A percentile compares a stretch with the other conserved stretches of the same genome.
Conservation (phyloP, 2,329 filamentous ascomycete species). For the Fusarium citri region DNA sequence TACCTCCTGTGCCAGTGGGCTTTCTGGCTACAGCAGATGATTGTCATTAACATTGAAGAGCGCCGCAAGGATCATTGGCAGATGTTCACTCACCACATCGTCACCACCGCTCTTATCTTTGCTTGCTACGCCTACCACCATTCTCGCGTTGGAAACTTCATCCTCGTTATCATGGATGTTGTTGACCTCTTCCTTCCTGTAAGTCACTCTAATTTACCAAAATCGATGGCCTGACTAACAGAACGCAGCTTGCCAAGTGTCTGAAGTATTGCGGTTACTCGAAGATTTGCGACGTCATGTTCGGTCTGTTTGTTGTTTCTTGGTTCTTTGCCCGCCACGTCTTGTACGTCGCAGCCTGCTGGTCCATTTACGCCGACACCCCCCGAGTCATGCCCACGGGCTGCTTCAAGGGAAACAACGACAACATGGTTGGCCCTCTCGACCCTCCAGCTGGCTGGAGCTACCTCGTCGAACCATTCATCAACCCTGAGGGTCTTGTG, state of each 20-base stretch:
- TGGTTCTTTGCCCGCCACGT: conserved; percentile 90
- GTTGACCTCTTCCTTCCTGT: conserved; percentile 91
- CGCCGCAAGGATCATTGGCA: conserved; percentile 94
- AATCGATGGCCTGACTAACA: conserved; percentile 70
- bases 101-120: conserved; percentile 84
- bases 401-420: conserved; percentile 74
- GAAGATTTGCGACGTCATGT: conserved; percentile 81
- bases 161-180: conserved; percentile 92
- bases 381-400: conserved; percentile 60
- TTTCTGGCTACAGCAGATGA: conserved; percentile 94
- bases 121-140: conserved; percentile 88
- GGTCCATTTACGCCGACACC: conserved; percentile 63
- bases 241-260: conserved; percentile 87
- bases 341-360: conserved; percentile 82
- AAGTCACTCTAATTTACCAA: conserved; percentile 77
- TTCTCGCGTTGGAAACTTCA: conserved; percentile 87
- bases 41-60: conserved; percentile 95
- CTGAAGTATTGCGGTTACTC: conserved; percentile 88
- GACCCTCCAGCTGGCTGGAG: conserved; percentile 62
- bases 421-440: conserved; percentile 66
- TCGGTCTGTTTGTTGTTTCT: conserved; percentile 84
- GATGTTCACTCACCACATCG: conserved; percentile 94
- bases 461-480: conserved; percentile 80
- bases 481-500: conserved; percentile 75
- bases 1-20: conserved; percentile 92